Evolutionary conservation across 495 filamentous ascomycete genomes (phyloP), one percentile per base, ranked within the genome.

Genomic region (Daldinia childiae): DNA sequence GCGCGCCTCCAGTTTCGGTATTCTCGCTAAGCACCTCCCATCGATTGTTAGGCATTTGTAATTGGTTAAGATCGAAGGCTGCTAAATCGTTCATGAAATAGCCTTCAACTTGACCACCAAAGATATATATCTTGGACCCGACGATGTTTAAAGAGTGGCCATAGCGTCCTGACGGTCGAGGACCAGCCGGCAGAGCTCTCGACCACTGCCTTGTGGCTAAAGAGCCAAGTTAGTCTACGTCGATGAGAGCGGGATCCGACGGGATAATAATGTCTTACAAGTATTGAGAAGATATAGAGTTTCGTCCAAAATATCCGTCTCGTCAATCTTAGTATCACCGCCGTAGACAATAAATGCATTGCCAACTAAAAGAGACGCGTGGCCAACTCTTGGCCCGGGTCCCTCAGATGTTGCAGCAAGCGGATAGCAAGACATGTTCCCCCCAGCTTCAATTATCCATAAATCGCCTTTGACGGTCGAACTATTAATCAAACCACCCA

Each of bases 311-410:
- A 91, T 83, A 79, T 99, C 96, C 6, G 85, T 87, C 68, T 98
- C 95, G 68, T 98, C 93, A 74, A 96, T 89, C 81, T 98, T 98
- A 26, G 96, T 99, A 78, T 99, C 96, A 74, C 96, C 96, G 27
- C 96, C 96, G 78, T 97, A 99, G 14, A 99, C 95, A 72, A 99
- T 99, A 76, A 98, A 99, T 1, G 96, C 96, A 82, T 99, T 99
- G 24, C 96, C 96, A 38, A 98, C 96, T 7, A 99, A 84, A 77
- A 99, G 85, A 83, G 93, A 94, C 5, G 95, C 87, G 83, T 99
- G 96, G 11, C 96, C 96, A 38, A 99, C 96, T 82, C 96, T 87
- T 3, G 96, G 95, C 5, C 96, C 95, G 0, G 96, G 96, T 0
- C 96, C 95, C 77, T 99, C 95, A 21, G 92, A 91, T 2, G 92